Base-by-base conservation (phyloP, 2,329 filamentous ascomycete species). In the Calonectria leucothoes region DNA sequence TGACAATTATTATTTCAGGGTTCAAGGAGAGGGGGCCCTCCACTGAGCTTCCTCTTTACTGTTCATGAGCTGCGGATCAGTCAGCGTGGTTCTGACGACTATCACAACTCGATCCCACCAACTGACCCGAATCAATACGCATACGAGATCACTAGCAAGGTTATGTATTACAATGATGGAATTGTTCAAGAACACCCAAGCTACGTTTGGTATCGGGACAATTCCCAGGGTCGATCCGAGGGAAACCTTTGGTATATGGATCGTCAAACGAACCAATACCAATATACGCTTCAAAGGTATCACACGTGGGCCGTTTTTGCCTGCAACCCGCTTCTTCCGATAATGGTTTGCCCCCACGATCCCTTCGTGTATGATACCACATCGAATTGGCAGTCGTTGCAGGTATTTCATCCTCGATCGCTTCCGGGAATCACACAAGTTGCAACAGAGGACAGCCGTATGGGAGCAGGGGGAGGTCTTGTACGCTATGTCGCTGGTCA, bases 11-110 rank as follows among this genome's bases (percentile, higher is more conserved):
- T 75, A 74, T 37, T 23, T 7, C 76, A 74, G 70, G 3, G 57
- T 20, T 33, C 69, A 29, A 70, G n/a, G 57, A 66, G 33, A 51
- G 49, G 37, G 66, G 12, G 27, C 35, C 23, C 31, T 10, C 2
- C 23, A 15, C 68, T 81, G 2, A 82, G 79, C 39, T 87, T 87
- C 69, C 74, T 87, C 1, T 87, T 87, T 31, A 79, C 84, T 3
- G 79, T 86, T 55, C 86, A 85, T 71, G 82, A 85, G 49, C 76
- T 86, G 4, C 7, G 69, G 1, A 70, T 84, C 27, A 52, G 76
- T 8, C 57, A 59, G 7, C 76, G 76, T 8, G 67, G 57, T 0
- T 11, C 25, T 3, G 65, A 78, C 5, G 27, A 45, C 0, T 73
- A 76, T 20, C 52, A 66, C n/a, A 84, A 86, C 45, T 66, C 29